phyloP scores from a whole-genome alignment of 78 protist species.

The Tieghemostelium lacteum region DNA sequence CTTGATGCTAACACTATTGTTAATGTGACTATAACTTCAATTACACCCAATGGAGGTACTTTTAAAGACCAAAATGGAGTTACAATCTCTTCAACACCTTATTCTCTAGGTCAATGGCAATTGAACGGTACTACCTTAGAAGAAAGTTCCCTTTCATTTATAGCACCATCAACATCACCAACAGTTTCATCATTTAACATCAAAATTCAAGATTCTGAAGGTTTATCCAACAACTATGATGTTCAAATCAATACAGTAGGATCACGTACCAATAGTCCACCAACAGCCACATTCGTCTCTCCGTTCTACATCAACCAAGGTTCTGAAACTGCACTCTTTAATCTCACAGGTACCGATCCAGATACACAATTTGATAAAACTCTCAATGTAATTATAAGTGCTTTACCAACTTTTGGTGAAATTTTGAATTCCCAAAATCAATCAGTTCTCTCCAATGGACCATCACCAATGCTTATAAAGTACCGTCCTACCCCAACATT shows the following conservation, averaged over 20 bases:
- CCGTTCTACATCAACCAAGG: background rate
- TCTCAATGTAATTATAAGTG: background rate
- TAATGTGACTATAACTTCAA: background rate
- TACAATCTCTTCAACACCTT: background rate
- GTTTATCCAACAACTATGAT: background rate
- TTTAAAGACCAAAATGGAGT: background rate
- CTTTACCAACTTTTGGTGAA: background rate
- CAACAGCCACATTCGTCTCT: background rate
- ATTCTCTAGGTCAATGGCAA: background rate
- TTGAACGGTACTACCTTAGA: background rate
- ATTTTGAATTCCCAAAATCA: background rate
- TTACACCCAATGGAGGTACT: background rate
- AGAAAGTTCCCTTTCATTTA: background rate
- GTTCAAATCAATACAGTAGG: background rate
- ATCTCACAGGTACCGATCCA: conserved; percentile 16
- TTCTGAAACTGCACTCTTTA: background rate
- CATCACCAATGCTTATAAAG: background rate
- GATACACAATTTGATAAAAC: conserved; percentile 14
- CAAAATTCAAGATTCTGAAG: background rate
- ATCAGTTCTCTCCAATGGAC: background rate
- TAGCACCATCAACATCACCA: background rate
- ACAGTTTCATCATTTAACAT: background rate
- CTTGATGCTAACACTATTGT: background rate
- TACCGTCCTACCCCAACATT: conserved; percentile 5
- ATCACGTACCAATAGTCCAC: conserved; percentile 10